Evolutionary conservation across 495 filamentous ascomycete genomes (phyloP), one percentile per base, ranked within the genome.

Genomic region (Cladorrhinum samala): DNA sequence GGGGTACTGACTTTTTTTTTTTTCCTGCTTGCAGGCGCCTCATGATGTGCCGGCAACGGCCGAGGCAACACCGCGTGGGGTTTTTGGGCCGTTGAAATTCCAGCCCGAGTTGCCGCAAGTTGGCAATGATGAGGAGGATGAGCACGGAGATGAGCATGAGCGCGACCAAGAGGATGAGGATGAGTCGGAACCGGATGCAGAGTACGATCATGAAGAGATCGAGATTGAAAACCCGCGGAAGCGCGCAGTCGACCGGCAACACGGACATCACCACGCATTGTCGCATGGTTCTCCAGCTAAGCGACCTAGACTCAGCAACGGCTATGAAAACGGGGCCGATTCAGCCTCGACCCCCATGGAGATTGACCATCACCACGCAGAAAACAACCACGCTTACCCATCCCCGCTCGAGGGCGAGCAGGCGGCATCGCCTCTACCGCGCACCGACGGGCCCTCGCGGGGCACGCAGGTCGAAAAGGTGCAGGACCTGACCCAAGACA

Each of bases 381-480:
- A 76, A 58, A 72, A 76, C 45, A 68, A 71, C 54, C 69, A 78
- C 60, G 78, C 77, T 50, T 80, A 81, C 63, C 77, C 76, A 27
- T 82, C 78, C 30, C 76, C 79, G 52, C 70, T 74, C 36, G 77
- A 77, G 67, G 71, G 75, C 56, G 76, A 78, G 60, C 72, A 81
- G 51, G 74, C 69, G 43, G 66, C 71, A 48, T 82, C 80, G 25
- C 76, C 81, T 25, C 76, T 75, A 14, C 69, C 82, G 30, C 72
- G 68, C 65, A 84, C 81, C 41, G 81, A 77, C 53, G 86, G 86
- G 47, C 76, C 78, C 55, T 86, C 85, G 62, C 75, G 83, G 60
- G 85, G 83, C 65, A 86, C 86, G 45, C 86, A 89, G 71, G 77
- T 84, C 58, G 86, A 89, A 63, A 82, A 80, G 54, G 75, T 80